Evolutionary conservation across 1,139 yeast genomes (phyloP), one percentile per base, ranked within the genome.

Genomic region (Suhomyces choctaworum): DNA sequence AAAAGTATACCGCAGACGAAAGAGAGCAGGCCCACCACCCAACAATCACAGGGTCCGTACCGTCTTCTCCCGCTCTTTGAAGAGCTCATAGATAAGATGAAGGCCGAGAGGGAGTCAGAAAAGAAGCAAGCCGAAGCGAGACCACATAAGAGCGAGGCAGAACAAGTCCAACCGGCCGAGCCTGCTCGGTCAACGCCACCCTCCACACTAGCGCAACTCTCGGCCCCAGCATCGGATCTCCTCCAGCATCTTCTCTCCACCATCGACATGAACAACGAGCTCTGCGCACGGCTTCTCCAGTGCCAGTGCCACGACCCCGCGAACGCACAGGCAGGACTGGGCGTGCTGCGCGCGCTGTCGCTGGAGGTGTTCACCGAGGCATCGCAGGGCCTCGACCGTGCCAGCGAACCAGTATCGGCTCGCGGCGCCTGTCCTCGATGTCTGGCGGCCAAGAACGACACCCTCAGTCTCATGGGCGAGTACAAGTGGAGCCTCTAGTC

Each of bases 391-490:
- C 12, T n/a, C 12, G 12, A 22, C 5, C 5, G 11, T 8, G 10
- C 11, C 5, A n/a, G 7, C 12, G 7, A 7, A 7, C n/a, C 24
- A n/a, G 24, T 9, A n/a, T 11, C 12, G 10, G 10, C 11, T 7
- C 15, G 27, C 15, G 22, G 29, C 23, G 32, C 28, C 5, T 32
- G 40, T 31, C 37, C 36, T 11, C 22, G 34, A 17, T 37, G 40
- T 14, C 28, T 33, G 15, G 9, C 29, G 7, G 22, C 28, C 8
- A 31, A 29, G 7, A 42, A 45, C 31, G 55, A 56, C 31, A 58
- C 62, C 7, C 39, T 60, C 10, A 56, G 56, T 34, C 48, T 61
- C 29, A 59, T 61, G 62, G 66, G 67, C 4, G 65, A 60, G 37
- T 60, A 60, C 41, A 55, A 58, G 42, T 62, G 66, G 66, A 47